These are phyloP conservation scores for Colletotrichum tropicicola DNA, from an alignment of 2,329 filamentous ascomycete species.

Conservation along the genomic window DNA sequence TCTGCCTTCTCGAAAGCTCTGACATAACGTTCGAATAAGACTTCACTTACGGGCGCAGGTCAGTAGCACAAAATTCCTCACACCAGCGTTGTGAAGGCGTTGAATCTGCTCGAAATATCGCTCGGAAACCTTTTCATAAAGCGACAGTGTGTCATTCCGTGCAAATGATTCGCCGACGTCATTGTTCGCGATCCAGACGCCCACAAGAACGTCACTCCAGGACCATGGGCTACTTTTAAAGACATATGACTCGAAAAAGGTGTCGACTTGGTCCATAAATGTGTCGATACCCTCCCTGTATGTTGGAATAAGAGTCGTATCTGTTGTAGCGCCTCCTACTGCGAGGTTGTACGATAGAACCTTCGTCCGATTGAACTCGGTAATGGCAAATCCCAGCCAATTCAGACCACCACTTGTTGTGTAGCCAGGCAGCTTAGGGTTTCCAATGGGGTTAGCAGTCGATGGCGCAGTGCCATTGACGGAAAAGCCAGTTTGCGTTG, in stretches of 20 bases:
- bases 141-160: conserved; percentile 36
- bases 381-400: conserved; percentile 59
- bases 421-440: conserved; percentile 62
- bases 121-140: conserved; percentile 49
- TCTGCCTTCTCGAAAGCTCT: no score
- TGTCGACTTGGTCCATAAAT: conserved; percentile 57
- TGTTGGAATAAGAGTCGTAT: conserved; percentile 59
- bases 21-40: no score
- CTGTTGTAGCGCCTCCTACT: conserved; percentile 62
- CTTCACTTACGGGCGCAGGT: conserved; percentile 38
- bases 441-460: conserved; percentile 65
- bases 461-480: conserved; percentile 2
- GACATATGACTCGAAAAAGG: not conserved
- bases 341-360: conserved; percentile 63
- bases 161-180: conserved; percentile 59
- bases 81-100: conserved; percentile 60
- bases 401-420: conserved; percentile 61
- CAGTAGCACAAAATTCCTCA: conserved; percentile 66
- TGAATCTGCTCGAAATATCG: conserved; percentile 52
- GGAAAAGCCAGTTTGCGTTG: not conserved
- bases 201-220: conserved; percentile 46
- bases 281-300: conserved; percentile 55
- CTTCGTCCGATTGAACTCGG: conserved; percentile 53
- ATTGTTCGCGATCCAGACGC: conserved; percentile 64
- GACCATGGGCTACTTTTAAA: not conserved